Base-by-base conservation (phyloP, 768 basidiomycete species). In the Collybia sp. region DNA sequence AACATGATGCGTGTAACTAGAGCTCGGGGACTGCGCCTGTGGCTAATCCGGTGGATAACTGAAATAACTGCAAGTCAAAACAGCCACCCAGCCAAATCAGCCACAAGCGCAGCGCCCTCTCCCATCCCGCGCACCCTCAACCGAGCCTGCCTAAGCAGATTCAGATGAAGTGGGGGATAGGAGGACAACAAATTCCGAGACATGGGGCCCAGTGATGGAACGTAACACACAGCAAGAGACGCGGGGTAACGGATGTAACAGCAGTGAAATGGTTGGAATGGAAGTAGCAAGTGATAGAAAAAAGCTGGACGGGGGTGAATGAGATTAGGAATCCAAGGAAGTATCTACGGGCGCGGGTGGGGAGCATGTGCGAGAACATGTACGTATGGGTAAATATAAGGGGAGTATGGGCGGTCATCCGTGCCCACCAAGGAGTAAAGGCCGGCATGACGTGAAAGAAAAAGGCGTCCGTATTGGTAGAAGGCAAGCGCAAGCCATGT, bases 391-490 rank as follows among this genome's bases (percentile, higher is more conserved):
- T 46, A 37, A 55, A 38, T 45, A 44, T 57, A 58, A 50, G 35
- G 49, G 49, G 53, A 53, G 55, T 49, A 52, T 45, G 54, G 54
- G 57, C 57, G 42, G 49, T 57, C 55, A 43, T 16, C 42, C 53
- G 30, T 34, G 40, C 48, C 40, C 50, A 31, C 13, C 36, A 20
- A 46, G 40, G 30, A 48, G 46, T 43, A 50, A 53, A 34, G 38
- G 35, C 35, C 45, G 40, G 52, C 50, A 50, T 57, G 55, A 57
- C 61, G 40, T 82, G 80, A 73, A 70, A 64, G 78, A 82, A 77
- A n/a, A 76, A 66, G 83, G 84, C 85, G 85, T 88, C 85, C 85
- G 83, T 85, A 67, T 71, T 64, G 65, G 63, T 65, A 75, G 66
- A 51, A 55, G 54, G 59, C 57, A 56, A 53, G 51, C 52, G 51